A percentile compares a stretch with the other conserved stretches of the same genome.
Conservation (phyloP, 1,139 yeast genomes). For the Hemisphaericaspora lyxosophila region DNA sequence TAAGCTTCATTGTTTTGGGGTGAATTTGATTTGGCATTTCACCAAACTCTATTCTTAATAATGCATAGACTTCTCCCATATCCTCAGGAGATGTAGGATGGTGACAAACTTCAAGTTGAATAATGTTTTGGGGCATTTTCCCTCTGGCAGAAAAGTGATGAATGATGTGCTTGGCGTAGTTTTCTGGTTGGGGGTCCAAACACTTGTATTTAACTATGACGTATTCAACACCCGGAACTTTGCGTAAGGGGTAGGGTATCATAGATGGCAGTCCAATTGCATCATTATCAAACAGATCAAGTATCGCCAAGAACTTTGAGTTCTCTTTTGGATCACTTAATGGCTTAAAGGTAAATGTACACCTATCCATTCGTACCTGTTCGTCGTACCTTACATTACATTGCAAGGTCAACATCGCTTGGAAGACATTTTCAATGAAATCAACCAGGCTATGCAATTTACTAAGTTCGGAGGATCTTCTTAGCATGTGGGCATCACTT, state of each 20-base stretch:
- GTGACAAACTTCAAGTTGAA: neutral
- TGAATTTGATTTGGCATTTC: neutral
- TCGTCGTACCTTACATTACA: neutral
- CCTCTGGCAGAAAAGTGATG: neutral
- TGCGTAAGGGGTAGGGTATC: neutral
- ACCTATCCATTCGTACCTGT: neutral
- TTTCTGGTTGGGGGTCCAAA: neutral
- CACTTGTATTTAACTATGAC: too few species aligned
- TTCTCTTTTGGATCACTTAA: neutral
- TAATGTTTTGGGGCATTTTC: neutral
- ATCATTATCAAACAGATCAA: neutral
- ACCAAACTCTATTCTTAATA: neutral
- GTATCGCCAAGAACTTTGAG: neutral
- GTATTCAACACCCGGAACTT: neutral
- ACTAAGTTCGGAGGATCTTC: neutral
- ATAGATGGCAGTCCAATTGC: neutral
- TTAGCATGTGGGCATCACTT: neutral
- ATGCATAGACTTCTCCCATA: conserved; percentile 1
- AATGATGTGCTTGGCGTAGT: neutral
- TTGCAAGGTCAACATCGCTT: neutral
- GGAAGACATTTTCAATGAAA: neutral
- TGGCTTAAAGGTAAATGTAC: neutral
- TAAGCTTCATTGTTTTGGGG: neutral
- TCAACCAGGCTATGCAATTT: neutral
- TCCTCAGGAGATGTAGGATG: neutral